phyloP scores from a whole-genome alignment of 805 yeast genomes.

The Candida koratica region DNA sequence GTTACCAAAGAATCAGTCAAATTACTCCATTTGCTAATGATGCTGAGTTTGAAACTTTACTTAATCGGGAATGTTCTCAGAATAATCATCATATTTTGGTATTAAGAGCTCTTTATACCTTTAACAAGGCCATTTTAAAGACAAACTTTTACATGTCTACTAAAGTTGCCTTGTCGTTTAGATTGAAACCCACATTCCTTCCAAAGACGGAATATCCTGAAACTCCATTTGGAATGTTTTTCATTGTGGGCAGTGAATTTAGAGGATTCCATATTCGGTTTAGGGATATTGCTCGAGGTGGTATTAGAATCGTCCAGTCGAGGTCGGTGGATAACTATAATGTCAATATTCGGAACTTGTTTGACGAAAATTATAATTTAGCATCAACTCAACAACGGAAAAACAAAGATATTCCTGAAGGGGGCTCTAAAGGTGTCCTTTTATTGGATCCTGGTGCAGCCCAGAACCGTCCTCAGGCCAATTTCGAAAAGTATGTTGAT shows the following conservation, averaged over 20 bases:
- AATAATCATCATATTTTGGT: conserved; percentile 78
- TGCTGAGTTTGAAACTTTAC: conserved; percentile 65
- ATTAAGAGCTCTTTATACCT: conserved; percentile 72
- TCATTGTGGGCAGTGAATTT: conserved; percentile 93
- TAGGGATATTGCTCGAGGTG: conserved; percentile 97
- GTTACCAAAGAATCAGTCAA: conserved; percentile 81
- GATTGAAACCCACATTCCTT: conserved; percentile 81
- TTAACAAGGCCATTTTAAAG: conserved; percentile 83
- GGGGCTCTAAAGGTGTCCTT: conserved; percentile 97
- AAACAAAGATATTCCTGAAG: conserved; percentile 98
- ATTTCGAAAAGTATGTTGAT: conserved; percentile 91
- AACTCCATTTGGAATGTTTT: conserved; percentile 90
- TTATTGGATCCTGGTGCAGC: conserved; percentile 73
- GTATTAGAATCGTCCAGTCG: conserved; percentile 90
- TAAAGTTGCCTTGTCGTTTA: conserved; percentile 90
- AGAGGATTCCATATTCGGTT: conserved; percentile 97
- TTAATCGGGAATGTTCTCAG: conserved; percentile 69
- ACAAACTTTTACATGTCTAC: conserved; percentile 93
- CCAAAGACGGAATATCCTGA: conserved; percentile 87
- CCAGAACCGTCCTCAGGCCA: conserved; percentile 74
- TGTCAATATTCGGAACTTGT: conserved; percentile 78
- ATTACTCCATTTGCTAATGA: conserved; percentile 71
- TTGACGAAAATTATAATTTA: conserved; percentile 94
- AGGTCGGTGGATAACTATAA: conserved; percentile 81
- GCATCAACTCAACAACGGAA: conserved; percentile 95